phyloP scores from a whole-genome alignment of 805 yeast genomes.

The Saccharomycopsis lassenensis region DNA sequence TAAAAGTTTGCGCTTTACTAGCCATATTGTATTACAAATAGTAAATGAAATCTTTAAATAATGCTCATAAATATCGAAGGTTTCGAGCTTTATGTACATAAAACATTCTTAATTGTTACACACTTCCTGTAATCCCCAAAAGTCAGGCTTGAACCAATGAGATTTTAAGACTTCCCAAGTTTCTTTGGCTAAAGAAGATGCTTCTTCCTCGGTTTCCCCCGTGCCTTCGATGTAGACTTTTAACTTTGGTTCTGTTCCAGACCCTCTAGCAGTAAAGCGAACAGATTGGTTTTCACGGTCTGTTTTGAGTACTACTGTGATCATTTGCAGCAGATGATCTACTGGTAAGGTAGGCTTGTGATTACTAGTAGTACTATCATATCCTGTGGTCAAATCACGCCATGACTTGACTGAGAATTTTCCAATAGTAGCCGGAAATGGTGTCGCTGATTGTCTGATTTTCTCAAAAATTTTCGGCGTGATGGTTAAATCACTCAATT shows the following conservation, averaged over 20 bases:
- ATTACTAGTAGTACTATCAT: constrained; percentile 55
- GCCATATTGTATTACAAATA: no score
- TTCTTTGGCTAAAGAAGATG: constrained; percentile 40
- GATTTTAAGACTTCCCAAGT: constrained; percentile 54
- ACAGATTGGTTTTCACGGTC: constrained; percentile 29
- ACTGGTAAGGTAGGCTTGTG: constrained; percentile 55
- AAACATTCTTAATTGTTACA: no score
- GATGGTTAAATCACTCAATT: constrained; percentile 40
- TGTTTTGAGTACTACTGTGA: constrained; percentile 44
- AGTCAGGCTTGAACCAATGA: constrained; percentile 64
- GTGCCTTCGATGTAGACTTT: constrained; percentile 83
- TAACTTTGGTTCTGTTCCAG: constrained; percentile 94
- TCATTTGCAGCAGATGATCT: constrained; percentile 75
- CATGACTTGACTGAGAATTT: constrained; percentile 45
- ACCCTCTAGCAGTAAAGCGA: constrained; percentile 80
- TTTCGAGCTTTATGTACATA: no score
- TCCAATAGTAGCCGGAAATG: constrained; percentile 53
- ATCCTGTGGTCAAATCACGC: constrained; percentile 81
- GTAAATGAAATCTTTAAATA: no score
- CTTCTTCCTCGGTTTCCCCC: constrained; percentile 35
- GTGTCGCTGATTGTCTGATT: constrained; percentile 31
- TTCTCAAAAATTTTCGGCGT: constrained; percentile 45
- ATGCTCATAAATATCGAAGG: no score
- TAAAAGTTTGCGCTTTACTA: no score
- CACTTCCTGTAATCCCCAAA: constrained; percentile 23